Evolutionary conservation across 805 yeast genomes (phyloP).

Genomic region (Sugiyamaella marilandica): DNA sequence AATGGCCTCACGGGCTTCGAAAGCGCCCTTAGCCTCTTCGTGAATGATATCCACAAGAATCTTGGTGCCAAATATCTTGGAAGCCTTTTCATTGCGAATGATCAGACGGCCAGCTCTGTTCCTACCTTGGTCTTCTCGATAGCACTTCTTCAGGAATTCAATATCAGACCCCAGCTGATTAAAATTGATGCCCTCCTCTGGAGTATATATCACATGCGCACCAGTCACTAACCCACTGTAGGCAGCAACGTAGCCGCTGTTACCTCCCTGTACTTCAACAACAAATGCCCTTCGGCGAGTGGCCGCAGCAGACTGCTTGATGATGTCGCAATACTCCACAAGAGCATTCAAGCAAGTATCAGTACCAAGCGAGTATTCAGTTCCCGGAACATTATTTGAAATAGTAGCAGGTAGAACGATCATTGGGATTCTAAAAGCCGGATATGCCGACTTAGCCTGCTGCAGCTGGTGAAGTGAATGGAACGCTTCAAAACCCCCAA

Average conservation of each 20-base stretch:
- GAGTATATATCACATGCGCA: constrained; percentile 85
- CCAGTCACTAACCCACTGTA: constrained; percentile 82
- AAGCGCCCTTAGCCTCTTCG: constrained; percentile 68
- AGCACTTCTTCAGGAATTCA: constrained; percentile 59
- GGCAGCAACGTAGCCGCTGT: constrained; percentile 90
- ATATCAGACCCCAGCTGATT: constrained; percentile 72
- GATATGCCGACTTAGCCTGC: constrained; percentile 70
- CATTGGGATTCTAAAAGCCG: constrained; percentile 92
- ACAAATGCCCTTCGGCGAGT: constrained; percentile 92
- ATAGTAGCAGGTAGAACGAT: constrained; percentile 91
- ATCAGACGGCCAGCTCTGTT: constrained; percentile 80
- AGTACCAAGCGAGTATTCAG: constrained; percentile 90
- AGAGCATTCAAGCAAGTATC: constrained; percentile 93
- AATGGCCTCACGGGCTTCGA: constrained; percentile 89
- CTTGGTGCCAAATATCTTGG: constrained; percentile 75
- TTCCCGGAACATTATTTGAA: constrained; percentile 98
- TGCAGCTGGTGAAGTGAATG: constrained; percentile 76
- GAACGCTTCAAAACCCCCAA: constrained; percentile 99
- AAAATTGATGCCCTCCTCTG: constrained; percentile 74
- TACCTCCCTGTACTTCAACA: constrained; percentile 97
- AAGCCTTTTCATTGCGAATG: constrained; percentile 78
- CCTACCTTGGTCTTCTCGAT: constrained; percentile 69
- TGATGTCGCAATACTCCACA: constrained; percentile 89
- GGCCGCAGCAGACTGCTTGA: constrained; percentile 92
- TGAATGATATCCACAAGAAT: constrained; percentile 78